Percentiles rank a stretch among this genome's conserved stretches.
phyloP scores from a whole-genome alignment of 2,329 filamentous ascomycete species.

The Fusarium humuli region DNA sequence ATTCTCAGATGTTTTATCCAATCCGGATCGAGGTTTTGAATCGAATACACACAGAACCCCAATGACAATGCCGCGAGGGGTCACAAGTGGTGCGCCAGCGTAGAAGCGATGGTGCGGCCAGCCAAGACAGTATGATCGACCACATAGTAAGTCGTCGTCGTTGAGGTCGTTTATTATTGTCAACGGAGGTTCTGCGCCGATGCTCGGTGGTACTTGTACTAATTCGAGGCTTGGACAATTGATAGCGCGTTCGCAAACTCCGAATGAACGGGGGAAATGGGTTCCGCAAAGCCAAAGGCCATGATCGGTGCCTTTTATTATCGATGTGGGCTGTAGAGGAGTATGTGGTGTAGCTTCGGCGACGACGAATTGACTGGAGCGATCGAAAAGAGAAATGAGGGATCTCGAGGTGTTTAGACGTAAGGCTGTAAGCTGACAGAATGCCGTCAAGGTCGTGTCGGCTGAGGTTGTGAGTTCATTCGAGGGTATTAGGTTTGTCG shows the following conservation, averaged over 20 bases:
- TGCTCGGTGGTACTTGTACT: not conserved
- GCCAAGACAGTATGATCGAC: not conserved
- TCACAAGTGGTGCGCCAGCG: not conserved
- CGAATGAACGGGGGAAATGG: not conserved
- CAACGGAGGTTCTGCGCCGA: accelerated
- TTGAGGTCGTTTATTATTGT: not conserved
- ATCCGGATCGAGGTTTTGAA: not conserved
- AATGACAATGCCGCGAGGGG: not conserved
- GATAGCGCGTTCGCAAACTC: slow-evolving; percentile 2
- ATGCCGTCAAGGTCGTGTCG: not conserved
- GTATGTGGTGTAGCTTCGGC: not conserved
- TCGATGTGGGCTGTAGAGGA: not conserved
- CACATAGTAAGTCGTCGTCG: not conserved
- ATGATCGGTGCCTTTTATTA: not conserved
- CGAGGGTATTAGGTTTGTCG: not conserved
- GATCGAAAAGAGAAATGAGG: slow-evolving; percentile 1
- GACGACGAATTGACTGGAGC: not conserved
- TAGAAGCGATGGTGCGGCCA: slow-evolving; percentile 9
- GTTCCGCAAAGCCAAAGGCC: slow-evolving; percentile 3
- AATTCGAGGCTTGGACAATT: accelerated
- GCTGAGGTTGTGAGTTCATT: not conserved
- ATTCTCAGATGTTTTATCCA: not conserved
- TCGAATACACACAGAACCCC: not conserved
- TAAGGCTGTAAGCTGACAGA: not conserved
- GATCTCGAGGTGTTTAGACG: not conserved